A percentile compares a stretch with the other conserved stretches of the same genome.
phyloP scores from a whole-genome alignment of 176 grass and related monocot species.

The Oryza brachyantha region DNA sequence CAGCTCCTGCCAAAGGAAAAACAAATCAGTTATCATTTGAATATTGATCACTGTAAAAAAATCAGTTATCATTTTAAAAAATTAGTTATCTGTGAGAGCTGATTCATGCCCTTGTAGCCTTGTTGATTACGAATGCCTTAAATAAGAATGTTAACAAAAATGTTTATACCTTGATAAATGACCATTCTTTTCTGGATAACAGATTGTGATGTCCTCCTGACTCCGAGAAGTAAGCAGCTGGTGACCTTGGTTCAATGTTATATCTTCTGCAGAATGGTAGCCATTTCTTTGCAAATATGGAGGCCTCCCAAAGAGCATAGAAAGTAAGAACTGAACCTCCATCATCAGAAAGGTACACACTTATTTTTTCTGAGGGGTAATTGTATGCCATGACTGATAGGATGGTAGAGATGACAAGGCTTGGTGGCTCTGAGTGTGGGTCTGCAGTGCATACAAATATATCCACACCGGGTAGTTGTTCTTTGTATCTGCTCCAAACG shows the following conservation, averaged over 20 bases:
- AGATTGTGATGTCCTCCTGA: slow-evolving; percentile 15
- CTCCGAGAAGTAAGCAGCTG: slow-evolving; percentile 54
- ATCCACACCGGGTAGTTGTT: slow-evolving; percentile 53
- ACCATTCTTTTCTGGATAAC: slow-evolving; percentile 34
- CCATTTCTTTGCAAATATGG: slow-evolving; percentile 59
- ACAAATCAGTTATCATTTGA: slow-evolving; percentile 1
- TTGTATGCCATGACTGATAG: slow-evolving; percentile 76
- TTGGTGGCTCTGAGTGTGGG: slow-evolving; percentile 59
- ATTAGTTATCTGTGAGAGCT: neutral
- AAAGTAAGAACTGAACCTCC: slow-evolving; percentile 70
- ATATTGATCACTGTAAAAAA: neutral
- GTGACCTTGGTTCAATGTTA: slow-evolving; percentile 64
- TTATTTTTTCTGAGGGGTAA: slow-evolving; percentile 60
- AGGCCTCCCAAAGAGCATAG: slow-evolving; percentile 66
- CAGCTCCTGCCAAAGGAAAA: slow-evolving; percentile 39
- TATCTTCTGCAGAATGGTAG: slow-evolving; percentile 65
- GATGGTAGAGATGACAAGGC: slow-evolving; percentile 57
- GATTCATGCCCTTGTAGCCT: neutral
- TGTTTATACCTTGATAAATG: slow-evolving; percentile 34
- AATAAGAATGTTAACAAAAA: neutral
- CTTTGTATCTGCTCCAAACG: slow-evolving; percentile 39
- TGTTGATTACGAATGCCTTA: neutral
- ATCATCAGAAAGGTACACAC: slow-evolving; percentile 75
- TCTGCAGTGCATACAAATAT: slow-evolving; percentile 78
- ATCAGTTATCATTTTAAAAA: neutral